Conservation (phyloP, 164 flowering plant species). For the Pachysandra terminalis region DNA sequence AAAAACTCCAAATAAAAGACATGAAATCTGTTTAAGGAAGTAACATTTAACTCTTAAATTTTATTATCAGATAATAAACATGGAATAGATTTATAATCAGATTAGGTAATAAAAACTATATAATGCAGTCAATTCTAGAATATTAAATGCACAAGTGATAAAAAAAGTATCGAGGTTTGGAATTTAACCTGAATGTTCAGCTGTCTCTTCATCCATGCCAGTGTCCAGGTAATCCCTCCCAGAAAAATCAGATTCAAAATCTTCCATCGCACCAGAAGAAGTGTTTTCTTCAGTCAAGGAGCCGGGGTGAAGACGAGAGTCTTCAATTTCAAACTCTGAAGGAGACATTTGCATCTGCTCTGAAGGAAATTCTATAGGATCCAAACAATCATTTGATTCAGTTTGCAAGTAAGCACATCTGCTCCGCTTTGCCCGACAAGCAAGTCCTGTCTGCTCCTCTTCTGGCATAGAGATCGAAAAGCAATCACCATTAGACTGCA, state of each 20-base stretch:
- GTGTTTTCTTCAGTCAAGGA: slow-evolving; percentile 36
- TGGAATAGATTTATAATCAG: neutral
- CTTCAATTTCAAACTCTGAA: slow-evolving; percentile 26
- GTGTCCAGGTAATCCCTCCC: slow-evolving; percentile 48
- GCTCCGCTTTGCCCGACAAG: slow-evolving; percentile 50
- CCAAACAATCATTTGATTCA: slow-evolving; percentile 36
- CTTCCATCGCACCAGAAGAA: slow-evolving; percentile 48
- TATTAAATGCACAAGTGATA: neutral
- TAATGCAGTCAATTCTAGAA: neutral
- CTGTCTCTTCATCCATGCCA: slow-evolving; percentile 47
- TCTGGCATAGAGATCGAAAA: slow-evolving; percentile 34
- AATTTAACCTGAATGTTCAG: slow-evolving; percentile 53
- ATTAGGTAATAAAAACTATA: neutral
- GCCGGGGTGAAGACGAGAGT: slow-evolving; percentile 20
- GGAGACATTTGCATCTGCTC: slow-evolving; percentile 32
- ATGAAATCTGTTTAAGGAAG: neutral
- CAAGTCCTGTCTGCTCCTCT: slow-evolving; percentile 33
- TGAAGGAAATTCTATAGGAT: slow-evolving; percentile 23
- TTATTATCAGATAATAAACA: neutral
- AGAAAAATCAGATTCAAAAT: slow-evolving; percentile 64
- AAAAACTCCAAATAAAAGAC: neutral
- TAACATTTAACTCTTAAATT: neutral
- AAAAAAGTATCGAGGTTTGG: too few relatives aligned
- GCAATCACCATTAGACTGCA: slow-evolving; percentile 30
- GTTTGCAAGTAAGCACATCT: slow-evolving; percentile 42